These are phyloP conservation scores for Dioszegia crocea DNA, from an alignment of 768 basidiomycete species.

Conservation along the genomic window DNA sequence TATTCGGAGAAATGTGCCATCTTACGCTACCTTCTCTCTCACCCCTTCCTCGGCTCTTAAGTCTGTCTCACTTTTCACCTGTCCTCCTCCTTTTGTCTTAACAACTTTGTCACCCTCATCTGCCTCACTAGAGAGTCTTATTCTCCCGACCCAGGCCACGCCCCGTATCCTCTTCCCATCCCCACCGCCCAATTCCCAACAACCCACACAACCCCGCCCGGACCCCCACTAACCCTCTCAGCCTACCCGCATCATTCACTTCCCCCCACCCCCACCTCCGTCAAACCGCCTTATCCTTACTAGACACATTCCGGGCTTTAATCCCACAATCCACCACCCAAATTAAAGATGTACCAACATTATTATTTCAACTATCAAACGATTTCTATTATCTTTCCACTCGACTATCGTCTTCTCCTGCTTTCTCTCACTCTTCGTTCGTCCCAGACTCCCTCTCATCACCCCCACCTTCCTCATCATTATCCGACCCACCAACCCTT, in stretches of 20 bases:
- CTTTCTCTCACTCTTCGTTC: background rate
- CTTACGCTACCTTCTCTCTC: background rate
- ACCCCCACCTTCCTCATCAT: background rate
- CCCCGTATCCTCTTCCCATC: no score
- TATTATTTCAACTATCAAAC: conserved; percentile 73
- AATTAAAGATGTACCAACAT: conserved; percentile 56
- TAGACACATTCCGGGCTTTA: conserved; percentile 76
- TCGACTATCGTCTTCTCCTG: background rate
- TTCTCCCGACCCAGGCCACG: no score
- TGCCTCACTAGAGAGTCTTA: no score
- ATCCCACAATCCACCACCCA: conserved; percentile 61
- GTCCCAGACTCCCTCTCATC: background rate
- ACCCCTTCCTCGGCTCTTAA: background rate
- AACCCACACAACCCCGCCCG: background rate
- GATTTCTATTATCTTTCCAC: conserved; percentile 64
- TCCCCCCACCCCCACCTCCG: conserved; percentile 53
- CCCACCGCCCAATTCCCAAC: no score
- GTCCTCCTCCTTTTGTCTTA: no score
- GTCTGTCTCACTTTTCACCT: no score
- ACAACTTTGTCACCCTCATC: no score
- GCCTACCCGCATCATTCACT: conserved; percentile 52
- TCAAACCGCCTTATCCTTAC: conserved; percentile 61
- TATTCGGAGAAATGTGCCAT: no score
- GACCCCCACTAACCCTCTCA: background rate
- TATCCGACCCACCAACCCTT: conserved; percentile 39